Conservation (phyloP, 129 eudicot species). For the Lactuca sativa region DNA sequence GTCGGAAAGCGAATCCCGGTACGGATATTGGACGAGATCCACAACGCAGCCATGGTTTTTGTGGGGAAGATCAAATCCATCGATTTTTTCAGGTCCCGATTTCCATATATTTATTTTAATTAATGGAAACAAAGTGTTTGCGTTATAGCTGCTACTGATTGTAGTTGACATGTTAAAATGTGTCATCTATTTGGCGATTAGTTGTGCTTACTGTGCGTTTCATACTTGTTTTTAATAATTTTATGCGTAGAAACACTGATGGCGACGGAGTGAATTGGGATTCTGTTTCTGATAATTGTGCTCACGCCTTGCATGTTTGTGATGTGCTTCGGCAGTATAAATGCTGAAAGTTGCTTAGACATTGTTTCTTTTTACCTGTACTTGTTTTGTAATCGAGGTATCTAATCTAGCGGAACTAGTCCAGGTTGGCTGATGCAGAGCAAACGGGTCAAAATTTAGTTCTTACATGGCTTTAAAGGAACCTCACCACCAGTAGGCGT, state of each 20-base stretch:
- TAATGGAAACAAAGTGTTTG: background rate
- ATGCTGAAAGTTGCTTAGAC: background rate
- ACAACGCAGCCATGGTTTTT: constrained; percentile 51
- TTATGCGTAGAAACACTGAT: constrained; percentile 14
- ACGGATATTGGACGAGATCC: constrained; percentile 16
- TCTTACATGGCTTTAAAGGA: no score
- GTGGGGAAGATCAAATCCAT: constrained; percentile 69
- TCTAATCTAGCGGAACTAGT: no score
- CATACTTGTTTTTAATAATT: background rate
- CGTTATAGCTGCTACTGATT: background rate
- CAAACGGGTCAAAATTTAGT: no score
- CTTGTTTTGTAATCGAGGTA: no score
- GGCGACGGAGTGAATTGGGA: background rate
- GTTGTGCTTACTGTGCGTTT: background rate
- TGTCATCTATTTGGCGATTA: constrained; percentile 4
- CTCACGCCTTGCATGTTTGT: background rate
- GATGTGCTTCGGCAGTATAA: background rate
- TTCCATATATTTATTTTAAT: background rate
- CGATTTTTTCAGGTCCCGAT: constrained; percentile 65
- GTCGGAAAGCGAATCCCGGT: constrained; percentile 11
- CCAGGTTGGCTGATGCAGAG: no score
- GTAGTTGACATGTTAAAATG: constrained; percentile 2
- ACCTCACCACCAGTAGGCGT: no score
- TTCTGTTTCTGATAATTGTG: background rate
- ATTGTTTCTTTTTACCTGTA: no score